phyloP scores from a whole-genome alignment of 176 grass and related monocot species.

The Eleusine coracana region DNA sequence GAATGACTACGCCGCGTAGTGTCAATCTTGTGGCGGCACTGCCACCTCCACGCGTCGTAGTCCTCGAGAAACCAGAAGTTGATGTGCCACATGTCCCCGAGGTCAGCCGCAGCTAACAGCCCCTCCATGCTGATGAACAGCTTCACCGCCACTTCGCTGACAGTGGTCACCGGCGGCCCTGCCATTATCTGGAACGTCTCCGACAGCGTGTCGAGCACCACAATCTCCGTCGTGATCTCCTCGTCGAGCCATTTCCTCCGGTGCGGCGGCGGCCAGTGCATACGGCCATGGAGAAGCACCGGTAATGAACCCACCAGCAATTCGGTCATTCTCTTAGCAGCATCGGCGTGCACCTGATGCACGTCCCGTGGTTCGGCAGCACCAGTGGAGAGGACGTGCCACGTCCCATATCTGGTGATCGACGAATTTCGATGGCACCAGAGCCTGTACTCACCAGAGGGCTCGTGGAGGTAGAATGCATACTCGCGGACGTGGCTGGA shows the following conservation, averaged over 20 bases:
- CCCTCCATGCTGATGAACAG: background rate
- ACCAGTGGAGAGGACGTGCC: background rate
- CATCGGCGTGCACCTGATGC: background rate
- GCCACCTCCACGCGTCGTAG: background rate
- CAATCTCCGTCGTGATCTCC: background rate
- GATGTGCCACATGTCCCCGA: background rate
- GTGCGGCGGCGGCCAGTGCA: background rate
- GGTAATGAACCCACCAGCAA: no score
- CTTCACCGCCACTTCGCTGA: background rate
- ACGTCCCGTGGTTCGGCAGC: background rate
- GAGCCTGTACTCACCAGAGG: background rate
- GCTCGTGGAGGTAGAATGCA: background rate
- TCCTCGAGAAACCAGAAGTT: background rate
- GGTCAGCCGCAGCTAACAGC: background rate
- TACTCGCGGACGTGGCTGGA: fast-evolving
- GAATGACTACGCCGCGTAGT: background rate
- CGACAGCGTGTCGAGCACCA: background rate
- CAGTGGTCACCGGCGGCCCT: background rate
- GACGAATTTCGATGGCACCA: background rate
- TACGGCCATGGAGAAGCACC: background rate
- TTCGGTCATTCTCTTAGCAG: background rate
- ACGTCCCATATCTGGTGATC: background rate
- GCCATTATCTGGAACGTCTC: background rate
- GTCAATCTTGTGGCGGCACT: background rate
- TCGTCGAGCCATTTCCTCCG: background rate